These are phyloP conservation scores for Fomitiporia mediterranea DNA, from an alignment of 1,284 basidiomycete species.

Conservation along the genomic window DNA sequence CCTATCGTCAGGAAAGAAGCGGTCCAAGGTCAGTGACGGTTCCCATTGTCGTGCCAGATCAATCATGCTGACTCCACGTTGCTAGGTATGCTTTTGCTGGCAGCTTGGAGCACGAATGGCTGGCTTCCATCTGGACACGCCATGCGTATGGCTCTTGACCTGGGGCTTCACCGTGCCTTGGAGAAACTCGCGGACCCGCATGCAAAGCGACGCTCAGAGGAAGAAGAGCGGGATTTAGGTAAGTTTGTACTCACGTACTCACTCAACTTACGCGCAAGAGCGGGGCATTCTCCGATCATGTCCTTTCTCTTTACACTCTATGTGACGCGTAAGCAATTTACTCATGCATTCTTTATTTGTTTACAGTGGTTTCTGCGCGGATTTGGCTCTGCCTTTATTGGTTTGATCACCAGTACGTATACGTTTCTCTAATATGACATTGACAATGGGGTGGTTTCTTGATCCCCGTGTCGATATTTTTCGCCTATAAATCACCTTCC, in stretches of 20 bases:
- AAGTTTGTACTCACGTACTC: conserved; percentile 24
- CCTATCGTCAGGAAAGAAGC: conserved; percentile 92
- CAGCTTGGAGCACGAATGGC: conserved; percentile 91
- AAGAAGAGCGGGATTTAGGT: conserved; percentile 86
- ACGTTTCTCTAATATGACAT: background rate
- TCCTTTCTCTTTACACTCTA: conserved; percentile 2
- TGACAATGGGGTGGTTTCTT: too few relatives aligned
- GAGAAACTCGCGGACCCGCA: conserved; percentile 82
- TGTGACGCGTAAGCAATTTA: conserved; percentile 8
- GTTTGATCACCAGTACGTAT: conserved; percentile 82
- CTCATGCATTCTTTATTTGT: conserved; percentile 23
- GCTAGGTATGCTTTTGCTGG: conserved; percentile 82
- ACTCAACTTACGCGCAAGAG: conserved; percentile 6
- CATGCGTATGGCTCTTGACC: conserved; percentile 90
- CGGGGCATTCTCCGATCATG: background rate
- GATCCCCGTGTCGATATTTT: background rate
- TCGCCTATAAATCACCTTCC: conserved; percentile 11
- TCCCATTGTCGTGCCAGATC: conserved; percentile 15
- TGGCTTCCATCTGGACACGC: conserved; percentile 93
- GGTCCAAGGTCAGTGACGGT: conserved; percentile 63
- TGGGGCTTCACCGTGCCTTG: conserved; percentile 84
- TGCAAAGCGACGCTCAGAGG: conserved; percentile 64
- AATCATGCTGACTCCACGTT: conserved; percentile 9
- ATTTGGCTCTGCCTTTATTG: conserved; percentile 94
- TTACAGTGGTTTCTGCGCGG: conserved; percentile 78